These are phyloP conservation scores for Hypoxylon fuscum DNA, from an alignment of 495 filamentous ascomycete genomes.

Conservation along the genomic window DNA sequence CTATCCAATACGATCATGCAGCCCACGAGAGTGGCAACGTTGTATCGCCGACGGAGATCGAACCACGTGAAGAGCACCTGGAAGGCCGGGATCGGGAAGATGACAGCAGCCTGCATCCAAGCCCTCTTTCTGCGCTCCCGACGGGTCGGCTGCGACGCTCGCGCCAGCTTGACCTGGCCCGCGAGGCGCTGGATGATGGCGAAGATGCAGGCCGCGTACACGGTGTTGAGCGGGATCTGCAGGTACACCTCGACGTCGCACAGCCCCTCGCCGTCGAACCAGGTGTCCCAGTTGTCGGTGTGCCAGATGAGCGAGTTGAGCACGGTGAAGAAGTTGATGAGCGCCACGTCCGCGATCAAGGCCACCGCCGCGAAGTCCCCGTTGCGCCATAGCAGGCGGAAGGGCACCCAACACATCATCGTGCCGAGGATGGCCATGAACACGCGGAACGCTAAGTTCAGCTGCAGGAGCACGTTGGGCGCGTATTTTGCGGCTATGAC, in stretches of 20 bases:
- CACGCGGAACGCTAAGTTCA: constrained; percentile 54
- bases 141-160: constrained; percentile 60
- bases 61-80: constrained; percentile 74
- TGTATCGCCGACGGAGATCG: constrained; percentile 75
- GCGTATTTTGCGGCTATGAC: background rate
- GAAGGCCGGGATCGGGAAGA: constrained; percentile 71
- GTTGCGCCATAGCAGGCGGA: constrained; percentile 64
- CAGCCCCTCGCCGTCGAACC: constrained; percentile 78
- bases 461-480: constrained; percentile 40
- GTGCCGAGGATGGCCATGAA: constrained; percentile 66
- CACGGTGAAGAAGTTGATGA: constrained; percentile 73
- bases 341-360: constrained; percentile 70
- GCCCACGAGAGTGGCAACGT: constrained; percentile 75
- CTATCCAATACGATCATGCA: constrained; percentile 71
- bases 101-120: constrained; percentile 70
- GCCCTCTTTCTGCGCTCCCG: constrained; percentile 62
- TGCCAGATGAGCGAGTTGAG: constrained; percentile 87
- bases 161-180: constrained; percentile 70
- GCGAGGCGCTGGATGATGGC: constrained; percentile 81
- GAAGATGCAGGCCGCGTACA: constrained; percentile 70
- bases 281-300: constrained; percentile 68
- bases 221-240: constrained; percentile 59
- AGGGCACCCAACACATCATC: constrained; percentile 63
- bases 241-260: constrained; percentile 87
- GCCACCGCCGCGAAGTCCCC: constrained; percentile 69